A percentile compares a stretch with the other conserved stretches of the same genome.
Evolutionary conservation across 371 early-diverging fungal species (phyloP).

Genomic region (Catenaria anguillulae): DNA sequence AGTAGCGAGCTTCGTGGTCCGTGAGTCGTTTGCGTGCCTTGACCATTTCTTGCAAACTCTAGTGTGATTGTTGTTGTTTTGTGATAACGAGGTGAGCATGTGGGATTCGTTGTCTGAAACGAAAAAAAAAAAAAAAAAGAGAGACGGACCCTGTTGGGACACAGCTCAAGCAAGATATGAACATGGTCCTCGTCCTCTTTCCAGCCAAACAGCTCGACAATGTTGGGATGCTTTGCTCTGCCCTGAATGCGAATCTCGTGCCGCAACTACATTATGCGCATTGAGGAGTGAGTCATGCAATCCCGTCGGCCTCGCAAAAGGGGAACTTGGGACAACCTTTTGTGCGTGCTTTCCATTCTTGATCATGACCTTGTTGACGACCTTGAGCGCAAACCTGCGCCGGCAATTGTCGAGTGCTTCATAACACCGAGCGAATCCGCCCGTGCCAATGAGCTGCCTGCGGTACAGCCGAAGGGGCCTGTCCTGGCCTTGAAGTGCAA

Average conservation of each 20-base stretch:
- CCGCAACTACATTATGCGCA: slow-evolving; percentile 35
- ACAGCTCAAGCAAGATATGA: slow-evolving; percentile 89
- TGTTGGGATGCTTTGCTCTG: slow-evolving; percentile 55
- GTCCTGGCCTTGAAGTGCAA: too few relatives aligned
- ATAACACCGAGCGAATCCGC: slow-evolving; percentile 85
- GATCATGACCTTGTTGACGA: slow-evolving; percentile 49
- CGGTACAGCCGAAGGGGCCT: too few relatives aligned
- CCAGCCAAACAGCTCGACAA: slow-evolving; percentile 68
- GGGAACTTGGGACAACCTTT: slow-evolving; percentile 28
- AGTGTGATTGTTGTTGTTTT: slow-evolving; percentile 8
- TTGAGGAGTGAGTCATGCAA: slow-evolving; percentile 10
- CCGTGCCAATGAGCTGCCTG: slow-evolving; percentile 19
- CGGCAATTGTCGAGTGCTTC: slow-evolving; percentile 32
- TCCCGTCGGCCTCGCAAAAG: not conserved
- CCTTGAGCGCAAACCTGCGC: slow-evolving; percentile 57
- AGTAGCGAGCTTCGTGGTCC: slow-evolving; percentile 80
- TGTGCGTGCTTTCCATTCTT: slow-evolving; percentile 37
- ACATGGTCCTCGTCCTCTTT: slow-evolving; percentile 83
- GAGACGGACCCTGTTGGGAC: slow-evolving; percentile 58
- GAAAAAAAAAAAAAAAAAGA: not conserved
- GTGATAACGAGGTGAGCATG: not conserved
- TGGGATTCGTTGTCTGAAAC: not conserved
- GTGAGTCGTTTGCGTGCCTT: slow-evolving; percentile 58
- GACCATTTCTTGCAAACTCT: slow-evolving; percentile 72
- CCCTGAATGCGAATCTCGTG: slow-evolving; percentile 84